Percentiles rank a stretch among this genome's conserved stretches.
Evolutionary conservation across 768 basidiomycete genomes (phyloP).

Genomic region (Clitopilus hobsonii): DNA sequence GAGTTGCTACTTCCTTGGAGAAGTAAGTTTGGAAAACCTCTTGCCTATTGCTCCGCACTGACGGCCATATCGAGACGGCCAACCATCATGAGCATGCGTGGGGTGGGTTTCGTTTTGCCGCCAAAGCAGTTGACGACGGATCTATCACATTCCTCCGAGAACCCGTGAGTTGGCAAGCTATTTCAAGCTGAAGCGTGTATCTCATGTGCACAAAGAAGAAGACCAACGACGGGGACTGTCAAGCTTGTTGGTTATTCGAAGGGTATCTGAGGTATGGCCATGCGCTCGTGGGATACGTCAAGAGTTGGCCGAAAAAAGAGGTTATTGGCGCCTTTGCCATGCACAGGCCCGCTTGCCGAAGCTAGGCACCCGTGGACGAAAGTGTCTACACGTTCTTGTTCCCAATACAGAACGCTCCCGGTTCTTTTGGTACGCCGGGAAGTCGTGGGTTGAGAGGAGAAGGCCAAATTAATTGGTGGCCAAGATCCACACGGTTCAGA

Average conservation of each 20-base stretch:
- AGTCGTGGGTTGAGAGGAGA: not conserved
- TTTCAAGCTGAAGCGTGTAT: conserved; percentile 1
- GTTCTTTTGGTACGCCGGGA: not conserved
- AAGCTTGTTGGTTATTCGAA: conserved; percentile 54
- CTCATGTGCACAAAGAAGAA: conserved; percentile 30
- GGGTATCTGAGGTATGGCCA: conserved; percentile 45
- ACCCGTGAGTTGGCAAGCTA: conserved; percentile 34
- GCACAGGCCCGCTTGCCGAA: not conserved
- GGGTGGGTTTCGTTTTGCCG: conserved; percentile 60
- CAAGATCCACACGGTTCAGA: no score
- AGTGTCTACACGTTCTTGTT: not conserved
- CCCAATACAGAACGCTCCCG: not conserved
- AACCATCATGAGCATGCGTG: conserved; percentile 54
- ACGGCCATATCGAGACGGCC: conserved; percentile 37
- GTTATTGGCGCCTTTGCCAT: not conserved
- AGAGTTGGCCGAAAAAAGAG: not conserved
- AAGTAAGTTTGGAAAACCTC: no score
- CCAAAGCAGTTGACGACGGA: conserved; percentile 56
- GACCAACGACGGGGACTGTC: conserved; percentile 26
- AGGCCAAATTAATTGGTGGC: no score
- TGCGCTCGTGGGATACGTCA: conserved; percentile 53
- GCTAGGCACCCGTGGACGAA: not conserved
- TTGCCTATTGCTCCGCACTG: not conserved
- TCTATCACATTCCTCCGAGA: conserved; percentile 56
- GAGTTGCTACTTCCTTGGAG: conserved; percentile 37